Base-by-base conservation (phyloP, 2,329 filamentous ascomycete genomes). In the Penicillium glabrum region DNA sequence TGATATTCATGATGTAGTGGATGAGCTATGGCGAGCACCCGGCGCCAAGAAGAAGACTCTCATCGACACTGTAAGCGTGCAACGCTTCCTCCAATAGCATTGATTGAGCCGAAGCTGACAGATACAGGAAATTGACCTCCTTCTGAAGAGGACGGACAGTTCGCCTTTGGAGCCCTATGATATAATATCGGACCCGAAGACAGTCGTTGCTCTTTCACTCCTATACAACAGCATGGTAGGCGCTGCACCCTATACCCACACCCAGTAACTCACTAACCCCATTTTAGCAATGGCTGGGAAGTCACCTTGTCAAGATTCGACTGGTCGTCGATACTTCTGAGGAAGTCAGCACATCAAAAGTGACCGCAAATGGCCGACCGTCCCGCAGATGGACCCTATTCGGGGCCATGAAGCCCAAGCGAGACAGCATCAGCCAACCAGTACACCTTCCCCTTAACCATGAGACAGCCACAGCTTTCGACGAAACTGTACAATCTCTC, bases 181-280 rank as follows among this genome's bases (percentile, higher is more conserved):
- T 71, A 88, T 97, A 48, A 93, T 98, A 61, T 88, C 89, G 44
- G 93, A 98, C 68, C 87, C 90, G 26, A 96, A 98, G 71, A 89
- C 88, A 4, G 88, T 98, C 27, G 86, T 89, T 44, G 89, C 89
- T 4, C 79, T 99, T 5, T 97, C 93, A 65, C 83, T 97, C 39
- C 80, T 99, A 35, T 96, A 96, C 74, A 97, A 93, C 49, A 97
- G 93, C 78, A 96, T 98, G 91, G 78, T 80, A 66, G 62, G 73
- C 63, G 16, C 23, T 41, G 1, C 26, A 8, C 9, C 10, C 11
- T 44, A 14, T 9, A 43, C 2, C 3, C 9, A 26, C 35, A 39
- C n/a, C 8, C 16, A n/a, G 9, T n/a, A 27, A 29, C n/a, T 21
- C 19, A 11, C 50, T 53, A 13, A 53, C 19, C 5, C 19, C 5